Conservation (phyloP, 1,284 basidiomycete species). For the Lignosus rhinocerotis region DNA sequence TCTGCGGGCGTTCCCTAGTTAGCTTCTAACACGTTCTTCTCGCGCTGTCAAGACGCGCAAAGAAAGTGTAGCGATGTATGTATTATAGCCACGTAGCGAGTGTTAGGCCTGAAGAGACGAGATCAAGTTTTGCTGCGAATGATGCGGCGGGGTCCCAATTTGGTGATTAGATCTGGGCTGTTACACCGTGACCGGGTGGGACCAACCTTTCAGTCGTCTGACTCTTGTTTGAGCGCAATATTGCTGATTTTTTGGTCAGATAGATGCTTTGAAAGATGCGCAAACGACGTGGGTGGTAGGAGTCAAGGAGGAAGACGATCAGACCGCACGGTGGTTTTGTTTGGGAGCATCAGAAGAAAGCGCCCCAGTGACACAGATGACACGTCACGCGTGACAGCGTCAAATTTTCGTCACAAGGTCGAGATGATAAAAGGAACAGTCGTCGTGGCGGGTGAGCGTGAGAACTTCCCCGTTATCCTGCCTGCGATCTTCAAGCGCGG, state of each 20-base stretch:
- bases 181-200: constrained; percentile 16
- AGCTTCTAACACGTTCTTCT: background rate
- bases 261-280: background rate
- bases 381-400: constrained; percentile 37
- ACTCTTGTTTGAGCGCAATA: background rate
- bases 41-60: background rate
- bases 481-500: constrained; percentile 37
- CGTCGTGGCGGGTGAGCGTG: constrained; percentile 37
- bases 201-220: background rate
- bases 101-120: background rate
- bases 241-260: background rate
- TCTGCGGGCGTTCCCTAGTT: background rate
- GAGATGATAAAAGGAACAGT: constrained; percentile 42
- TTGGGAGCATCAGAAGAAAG: constrained; percentile 8
- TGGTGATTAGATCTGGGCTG: constrained; percentile 19
- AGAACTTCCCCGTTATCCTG: constrained; percentile 41
- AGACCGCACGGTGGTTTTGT: constrained; percentile 1
- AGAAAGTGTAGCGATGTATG: background rate
- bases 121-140: constrained; percentile 4
- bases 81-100: background rate
- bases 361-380: constrained; percentile 23
- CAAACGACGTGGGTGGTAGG: background rate
- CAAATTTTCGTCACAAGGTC: constrained; percentile 40
- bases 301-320: background rate
- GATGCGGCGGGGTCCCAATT: constrained; percentile 19